phyloP scores from a whole-genome alignment of 2,329 filamentous ascomycete species.

The Thielaviopsis ethacetica region DNA sequence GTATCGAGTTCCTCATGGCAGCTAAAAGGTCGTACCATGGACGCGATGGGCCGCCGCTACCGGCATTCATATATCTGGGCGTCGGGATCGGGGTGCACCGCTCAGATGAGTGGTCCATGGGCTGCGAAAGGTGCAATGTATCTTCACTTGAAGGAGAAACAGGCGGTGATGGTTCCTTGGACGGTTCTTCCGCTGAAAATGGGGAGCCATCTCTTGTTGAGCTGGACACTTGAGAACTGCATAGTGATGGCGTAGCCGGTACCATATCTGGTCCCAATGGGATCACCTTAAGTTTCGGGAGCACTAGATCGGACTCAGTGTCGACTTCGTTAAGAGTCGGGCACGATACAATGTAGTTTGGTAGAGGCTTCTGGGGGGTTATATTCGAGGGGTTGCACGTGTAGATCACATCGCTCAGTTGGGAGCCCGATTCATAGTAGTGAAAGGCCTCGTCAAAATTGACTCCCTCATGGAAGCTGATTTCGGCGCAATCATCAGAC shows the following conservation, averaged over 20 bases:
- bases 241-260: neutral
- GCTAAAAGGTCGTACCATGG: neutral
- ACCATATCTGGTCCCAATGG: neutral
- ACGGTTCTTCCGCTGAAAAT: neutral
- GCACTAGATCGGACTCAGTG: neutral
- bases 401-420: neutral
- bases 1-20: neutral
- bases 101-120: neutral
- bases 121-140: neutral
- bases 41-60: neutral
- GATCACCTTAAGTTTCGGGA: neutral
- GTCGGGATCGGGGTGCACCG: neutral
- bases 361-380: neutral
- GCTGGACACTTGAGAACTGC: neutral
- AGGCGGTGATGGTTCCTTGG: neutral
- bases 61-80: neutral
- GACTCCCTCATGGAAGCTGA: neutral
- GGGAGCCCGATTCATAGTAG: neutral
- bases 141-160: neutral
- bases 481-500: neutral
- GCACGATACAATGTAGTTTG: neutral
- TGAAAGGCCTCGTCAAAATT: neutral
- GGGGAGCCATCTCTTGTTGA: neutral
- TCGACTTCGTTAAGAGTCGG: neutral
- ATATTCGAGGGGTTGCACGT: neutral